Evolutionary conservation across 192 early-diverging fungal species (phyloP), one percentile per base, ranked within the genome.

Genomic region (Gamsiella multidivaricata): DNA sequence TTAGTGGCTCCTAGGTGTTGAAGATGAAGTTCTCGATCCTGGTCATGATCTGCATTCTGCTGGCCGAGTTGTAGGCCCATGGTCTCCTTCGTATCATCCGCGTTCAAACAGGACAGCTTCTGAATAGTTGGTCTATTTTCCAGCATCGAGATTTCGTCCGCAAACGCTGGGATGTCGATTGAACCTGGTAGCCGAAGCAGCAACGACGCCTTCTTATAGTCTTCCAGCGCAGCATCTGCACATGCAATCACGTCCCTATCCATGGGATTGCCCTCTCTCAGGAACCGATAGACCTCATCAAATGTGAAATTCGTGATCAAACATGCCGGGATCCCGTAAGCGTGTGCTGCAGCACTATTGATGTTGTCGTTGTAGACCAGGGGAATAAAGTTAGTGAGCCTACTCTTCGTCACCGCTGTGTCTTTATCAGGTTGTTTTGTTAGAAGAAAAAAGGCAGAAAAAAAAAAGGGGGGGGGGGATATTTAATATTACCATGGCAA

Each of bases 231-330:
- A 25, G 79, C 58, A 28, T 85, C 52, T 25, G 71, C 62, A 49
- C 62, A 65, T 14, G 71, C 63, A 20, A 75, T 75, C 5, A 78
- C 65, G 54, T 67, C 73, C 37, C 36, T 78, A 54, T 88, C 87
- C 50, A 88, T 26, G 3, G 69, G 83, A 61, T 87, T 86, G 0
- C 87, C 83, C 47, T 86, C 85, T 25, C 86, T 76, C 20, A 90
- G 60, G 34, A 85, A 85, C 2, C 57, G 58, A 43, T 87, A 85
- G 2, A 87, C 88, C 49, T 85, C 84, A 58, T 90, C 87, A 75
- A 88, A 90, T 0, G 88, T 90, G 53, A 90, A 90, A 49, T 90
- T 90, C 22, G 82, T 86, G 26, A 85, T 82, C 26, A 90, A 75
- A 23, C 75, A 81, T 15, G 88, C 78, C 6, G 87, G 88, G 18